phyloP scores from a whole-genome alignment of 306 rosid species.

The Arachis stenosperma region DNA sequence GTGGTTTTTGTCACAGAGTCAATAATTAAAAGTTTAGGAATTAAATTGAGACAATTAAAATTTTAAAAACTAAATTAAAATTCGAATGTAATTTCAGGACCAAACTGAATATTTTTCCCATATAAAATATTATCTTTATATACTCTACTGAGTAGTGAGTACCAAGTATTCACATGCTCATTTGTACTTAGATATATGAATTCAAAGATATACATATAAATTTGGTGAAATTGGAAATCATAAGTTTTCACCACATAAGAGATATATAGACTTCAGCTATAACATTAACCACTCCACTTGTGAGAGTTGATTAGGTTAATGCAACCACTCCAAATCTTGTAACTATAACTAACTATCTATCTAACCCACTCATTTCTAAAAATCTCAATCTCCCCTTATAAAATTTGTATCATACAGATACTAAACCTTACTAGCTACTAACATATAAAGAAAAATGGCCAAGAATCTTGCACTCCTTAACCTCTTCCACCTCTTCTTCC shows the following conservation, averaged over 20 bases:
- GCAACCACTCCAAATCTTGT: slow-evolving; percentile 33
- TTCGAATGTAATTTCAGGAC: no score
- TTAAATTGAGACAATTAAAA: no score
- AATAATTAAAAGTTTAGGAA: no score
- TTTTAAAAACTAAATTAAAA: no score
- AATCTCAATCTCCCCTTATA: neutral
- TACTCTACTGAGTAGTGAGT: no score
- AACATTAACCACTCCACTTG: slow-evolving; percentile 13
- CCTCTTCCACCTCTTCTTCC: slow-evolving; percentile 26
- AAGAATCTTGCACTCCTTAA: neutral
- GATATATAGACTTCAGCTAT: neutral
- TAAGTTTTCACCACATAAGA: neutral
- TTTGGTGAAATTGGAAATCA: neutral
- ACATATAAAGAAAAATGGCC: slow-evolving; percentile 32
- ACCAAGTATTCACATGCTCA: no score
- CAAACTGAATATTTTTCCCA: no score
- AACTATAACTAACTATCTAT: slow-evolving; percentile 18
- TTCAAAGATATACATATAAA: no score
- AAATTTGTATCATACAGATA: neutral
- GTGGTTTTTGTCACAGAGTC: no score
- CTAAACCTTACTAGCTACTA: neutral
- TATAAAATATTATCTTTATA: no score
- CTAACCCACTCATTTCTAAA: slow-evolving; percentile 19
- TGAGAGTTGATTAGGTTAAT: slow-evolving; percentile 1
- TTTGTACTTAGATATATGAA: no score